Conservation (phyloP, 1,139 yeast species). For the Pichia terricola region DNA sequence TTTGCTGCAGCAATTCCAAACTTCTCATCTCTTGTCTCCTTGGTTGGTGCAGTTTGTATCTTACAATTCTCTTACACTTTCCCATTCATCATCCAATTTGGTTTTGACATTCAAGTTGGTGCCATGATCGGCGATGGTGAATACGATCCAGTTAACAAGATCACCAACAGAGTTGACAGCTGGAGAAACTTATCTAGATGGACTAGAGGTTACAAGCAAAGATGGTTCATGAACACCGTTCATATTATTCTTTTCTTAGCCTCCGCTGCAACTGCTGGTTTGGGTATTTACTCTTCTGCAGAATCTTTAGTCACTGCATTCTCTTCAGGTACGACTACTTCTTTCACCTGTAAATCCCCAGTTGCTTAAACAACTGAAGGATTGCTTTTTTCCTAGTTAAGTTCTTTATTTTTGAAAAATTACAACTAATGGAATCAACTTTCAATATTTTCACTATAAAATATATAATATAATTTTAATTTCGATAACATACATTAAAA, state of each 20-base stretch:
- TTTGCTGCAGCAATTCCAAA: slow-evolving; percentile 49
- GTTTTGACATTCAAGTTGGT: slow-evolving; percentile 28
- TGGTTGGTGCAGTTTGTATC: slow-evolving; percentile 43
- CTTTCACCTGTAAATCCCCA: slow-evolving; percentile 12
- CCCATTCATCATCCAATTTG: slow-evolving; percentile 32
- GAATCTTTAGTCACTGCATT: slow-evolving; percentile 14
- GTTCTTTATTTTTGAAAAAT: too few species aligned
- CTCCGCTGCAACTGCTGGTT: slow-evolving; percentile 29
- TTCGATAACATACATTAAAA: too few species aligned
- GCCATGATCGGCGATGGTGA: slow-evolving; percentile 27
- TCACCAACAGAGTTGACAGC: slow-evolving; percentile 26
- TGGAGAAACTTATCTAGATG: slow-evolving; percentile 28
- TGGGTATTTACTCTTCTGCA: slow-evolving; percentile 29
- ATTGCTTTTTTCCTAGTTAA: too few species aligned
- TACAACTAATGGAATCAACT: too few species aligned
- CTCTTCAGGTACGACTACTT: slow-evolving; percentile 12
- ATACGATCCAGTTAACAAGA: slow-evolving; percentile 25
- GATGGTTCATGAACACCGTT: slow-evolving; percentile 17
- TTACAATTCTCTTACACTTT: slow-evolving; percentile 38
- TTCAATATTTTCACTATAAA: too few species aligned
- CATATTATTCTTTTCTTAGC: slow-evolving; percentile 29
- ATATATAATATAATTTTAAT: too few species aligned
- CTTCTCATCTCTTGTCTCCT: slow-evolving; percentile 36
- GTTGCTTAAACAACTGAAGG: background rate
- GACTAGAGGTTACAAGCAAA: slow-evolving; percentile 15